Evolutionary conservation across 306 rosid genomes (phyloP), one percentile per base, ranked within the genome.

Genomic region (Pyrus betulifolia): DNA sequence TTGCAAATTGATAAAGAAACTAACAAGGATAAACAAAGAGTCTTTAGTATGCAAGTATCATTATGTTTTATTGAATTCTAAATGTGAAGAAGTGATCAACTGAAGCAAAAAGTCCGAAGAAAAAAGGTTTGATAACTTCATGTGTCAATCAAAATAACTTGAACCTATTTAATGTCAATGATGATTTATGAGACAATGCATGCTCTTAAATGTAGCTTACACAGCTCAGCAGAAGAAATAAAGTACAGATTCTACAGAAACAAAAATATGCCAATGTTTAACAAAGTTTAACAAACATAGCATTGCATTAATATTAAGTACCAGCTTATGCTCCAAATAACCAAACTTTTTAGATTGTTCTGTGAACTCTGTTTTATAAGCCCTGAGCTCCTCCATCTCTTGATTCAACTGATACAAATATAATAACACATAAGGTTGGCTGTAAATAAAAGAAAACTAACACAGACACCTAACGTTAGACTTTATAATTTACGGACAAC

Each of bases 271-370:
- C 21, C 74, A 76, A 78, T 69, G 46, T 71, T 74, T 8, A 70
- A 71, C 74, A 76, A 25, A 45, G 19, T 51, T 51, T 19, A 64
- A 31, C 45, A 42, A 42, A 42, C 54, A 14, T 15, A 38, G 40
- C 22, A 67, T 30, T 78, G 68, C 21, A 49, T 49, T 42, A 42
- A 84, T 80, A 21, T 58, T 42, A 49, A 70, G 40, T 90, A 92
- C 97, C 97, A 85, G 90, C 76, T 84, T 87, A n/a, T 85, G 76
- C 81, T 89, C 88, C 63, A 95, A 67, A 79, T 31, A 28, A 78
- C 63, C 57, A 66, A 71, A 87, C 76, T 76, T 87, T 58, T 76
- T 67, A 52, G 76, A 70, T 45, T 88, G 90, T 31, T 49, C 8
- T 15, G 54, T 49, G 54, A 49, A 14, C 54, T 73, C 80, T 71